Percentiles rank a stretch among this genome's conserved stretches.
These are phyloP conservation scores for Tubosaeta brunneosetosa DNA, from an alignment of 768 basidiomycete genomes.

Conservation along the genomic window DNA sequence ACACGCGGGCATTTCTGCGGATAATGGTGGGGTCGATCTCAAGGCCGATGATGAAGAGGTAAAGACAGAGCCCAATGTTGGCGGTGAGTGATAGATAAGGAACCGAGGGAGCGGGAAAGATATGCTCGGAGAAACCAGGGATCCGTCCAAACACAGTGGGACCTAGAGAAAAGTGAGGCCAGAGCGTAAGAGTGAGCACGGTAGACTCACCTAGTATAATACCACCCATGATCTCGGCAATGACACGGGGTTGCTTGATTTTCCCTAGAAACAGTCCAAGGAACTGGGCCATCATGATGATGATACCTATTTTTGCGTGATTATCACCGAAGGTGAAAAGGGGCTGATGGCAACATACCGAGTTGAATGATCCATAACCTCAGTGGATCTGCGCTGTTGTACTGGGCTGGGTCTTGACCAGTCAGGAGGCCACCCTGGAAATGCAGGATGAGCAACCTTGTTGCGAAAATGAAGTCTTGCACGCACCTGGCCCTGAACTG, in stretches of 20 bases:
- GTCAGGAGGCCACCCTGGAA: conserved; percentile 69
- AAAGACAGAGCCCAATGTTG: conserved; percentile 83
- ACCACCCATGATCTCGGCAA: conserved; percentile 89
- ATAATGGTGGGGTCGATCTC: conserved; percentile 83
- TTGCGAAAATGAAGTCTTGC: not conserved
- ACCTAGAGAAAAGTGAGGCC: conserved; percentile 5
- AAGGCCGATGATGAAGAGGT: conserved; percentile 90
- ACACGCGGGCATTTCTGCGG: conserved; percentile 66
- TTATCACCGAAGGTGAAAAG: not conserved
- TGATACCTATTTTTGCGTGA: conserved; percentile 39
- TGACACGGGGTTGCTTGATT: conserved; percentile 87
- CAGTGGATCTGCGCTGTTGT: conserved; percentile 64
- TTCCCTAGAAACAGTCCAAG: conserved; percentile 60
- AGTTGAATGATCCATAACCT: conserved; percentile 74
- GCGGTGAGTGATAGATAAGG: conserved; percentile 83
- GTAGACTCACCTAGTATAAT: conserved; percentile 61
- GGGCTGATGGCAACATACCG: conserved; percentile 36
- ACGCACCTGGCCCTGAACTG: conserved; percentile 27
- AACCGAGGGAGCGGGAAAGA: conserved; percentile 70
- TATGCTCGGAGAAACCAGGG: conserved; percentile 79
- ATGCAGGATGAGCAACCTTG: not conserved
- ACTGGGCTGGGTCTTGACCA: conserved; percentile 66
- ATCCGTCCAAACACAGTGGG: conserved; percentile 72
- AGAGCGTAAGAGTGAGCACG: conserved; percentile 47
- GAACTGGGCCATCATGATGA: conserved; percentile 82